Base-by-base conservation (phyloP, 1,139 yeast species). In the Saccharomycopsis crataegensis region DNA sequence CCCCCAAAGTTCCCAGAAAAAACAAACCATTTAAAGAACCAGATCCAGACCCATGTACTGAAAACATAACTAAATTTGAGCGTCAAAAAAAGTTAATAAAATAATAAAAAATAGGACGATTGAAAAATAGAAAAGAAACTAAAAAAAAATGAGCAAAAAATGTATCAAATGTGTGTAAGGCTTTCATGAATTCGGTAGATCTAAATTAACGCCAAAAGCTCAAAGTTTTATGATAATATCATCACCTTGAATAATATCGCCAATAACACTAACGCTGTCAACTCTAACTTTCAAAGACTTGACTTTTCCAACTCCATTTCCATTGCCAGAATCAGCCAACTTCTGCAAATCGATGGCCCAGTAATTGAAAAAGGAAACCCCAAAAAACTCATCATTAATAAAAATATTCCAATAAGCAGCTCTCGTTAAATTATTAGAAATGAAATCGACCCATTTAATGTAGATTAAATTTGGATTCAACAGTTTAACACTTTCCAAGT, bases 341-440 rank as follows among this genome's bases (percentile, higher is more conserved):
- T 41, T 41, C 12, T 46, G 16, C 43, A 37, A 12, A 36, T 53
- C 48, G 9, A 59, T 31, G 5, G 51, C 36, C 54, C 54, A 59
- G 31, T 44, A 50, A 9, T 54, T 40, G 31, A 51, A 42, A 14
- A 51, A 48, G 2, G 65, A 54, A 3, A 63, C 59, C 2, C 69
- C 67, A 1, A 53, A 58, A 51, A 69, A 66, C 28, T 48, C 53
- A 8, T 59, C 64, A 56, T 68, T 61, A 8, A 64, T 56, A 52
- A 58, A 68, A 1, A 68, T 56, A 12, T 66, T 28, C 64, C 68
- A 67, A 52, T 64, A 62, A 16, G 52, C 38, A 8, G 50, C 50
- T 22, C 48, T 51, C n/a, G 51, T 47, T 9, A 62, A 50, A 28
- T 37, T 37, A 1, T 61, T 58, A 3, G 50, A 51, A 1, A 53